Evolutionary conservation across 345 rosid genomes (phyloP), one percentile per base, ranked within the genome.

Genomic region (Schrenkiella parvula): DNA sequence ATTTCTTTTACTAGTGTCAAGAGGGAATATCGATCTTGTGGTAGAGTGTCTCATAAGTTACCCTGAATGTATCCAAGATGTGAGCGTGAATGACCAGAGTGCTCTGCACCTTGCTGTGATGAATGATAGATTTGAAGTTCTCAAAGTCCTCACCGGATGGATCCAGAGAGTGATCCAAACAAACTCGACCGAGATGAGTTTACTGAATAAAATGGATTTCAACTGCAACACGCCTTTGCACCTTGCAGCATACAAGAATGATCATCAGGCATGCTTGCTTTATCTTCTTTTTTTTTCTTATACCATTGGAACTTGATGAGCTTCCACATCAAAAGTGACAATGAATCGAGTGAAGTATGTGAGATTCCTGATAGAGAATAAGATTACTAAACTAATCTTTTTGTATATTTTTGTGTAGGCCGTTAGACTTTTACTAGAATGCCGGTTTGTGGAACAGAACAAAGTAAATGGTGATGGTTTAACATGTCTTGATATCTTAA

Each of bases 101-200:
- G 78, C 65, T 22, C 21, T 71, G 38, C 80, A 74, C 26, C 50
- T 77, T 1, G 83, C 80, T 38, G 59, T 65, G 42, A 38, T 25
- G 13, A 73, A 37, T 17, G 66, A 15, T n/a, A 71, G 38, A 14
- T n/a, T 71, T 5, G 76, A 74, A 8, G 72, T 78, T 67, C 71
- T 74, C 3, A 46, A 78, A 57, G 23, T 80, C 21, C 63, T 76
- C 43, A 42, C 48, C 0, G 75, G 80, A 6, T 80, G 78, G 41
- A 46, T 65, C 73, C 57, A 35, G 25, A 66, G 42, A 53, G 32
- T 19, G 39, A 12, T 2, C 32, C 29, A 54, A 18, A 57, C 0
- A 28, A 14, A 47, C 29, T 1, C 19, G 0, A 29, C 4, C 4
- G 71, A 48, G 28, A 1, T 0, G 0, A 0, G 2, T 4, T 2